Base-by-base conservation (phyloP, 192 early-diverging fungal genomes). In the Backusella luteola region DNA sequence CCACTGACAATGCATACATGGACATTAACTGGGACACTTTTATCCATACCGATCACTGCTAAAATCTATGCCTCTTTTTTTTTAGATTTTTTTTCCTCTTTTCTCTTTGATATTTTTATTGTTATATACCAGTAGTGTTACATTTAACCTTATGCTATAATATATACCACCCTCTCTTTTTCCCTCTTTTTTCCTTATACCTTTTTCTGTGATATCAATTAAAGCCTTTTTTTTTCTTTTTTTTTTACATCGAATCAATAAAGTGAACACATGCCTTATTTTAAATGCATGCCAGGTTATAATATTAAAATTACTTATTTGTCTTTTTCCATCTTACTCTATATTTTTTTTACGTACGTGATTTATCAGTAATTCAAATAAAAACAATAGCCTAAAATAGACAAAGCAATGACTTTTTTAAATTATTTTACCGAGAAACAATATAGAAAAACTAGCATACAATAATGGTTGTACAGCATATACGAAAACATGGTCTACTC, bases 81-180 rank as follows among this genome's bases (percentile, higher is more conserved):
- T 26, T 63, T 63, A 63, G 56, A 63, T 63, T 63, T 7, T 56
- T 56, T 56, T 59, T 3, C 19, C 6, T 49, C 6, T 49, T 49
- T 49, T 49, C 19, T 49, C 6, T 49, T 59, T 59, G n/a, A 7
- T 59, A 59, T 23, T 63, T 26, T 63, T 63, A 29, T 63, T 63
- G 56, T 26, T 23, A 63, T 63, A 63, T 29, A 63, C 56, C 56
- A 29, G 23, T 63, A 63, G 21, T 14, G 21, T 63, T 63, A 63
- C 23, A 63, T 63, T 26, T 29, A 63, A 23, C 46, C 26, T 63
- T 63, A 63, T 63, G 56, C 56, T 63, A 63, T 63, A 63, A 63
- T 23, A 63, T 63, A 63, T 63, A 63, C 56, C 56, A 26, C 56
- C 11, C 52, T 56, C 26, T 23, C 26, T 63, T 26, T 29, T 63